A percentile compares a stretch with the other conserved stretches of the same genome.
Evolutionary conservation across 2,329 filamentous ascomycete genomes (phyloP).

Genomic region (Fusarium subglutinans): DNA sequence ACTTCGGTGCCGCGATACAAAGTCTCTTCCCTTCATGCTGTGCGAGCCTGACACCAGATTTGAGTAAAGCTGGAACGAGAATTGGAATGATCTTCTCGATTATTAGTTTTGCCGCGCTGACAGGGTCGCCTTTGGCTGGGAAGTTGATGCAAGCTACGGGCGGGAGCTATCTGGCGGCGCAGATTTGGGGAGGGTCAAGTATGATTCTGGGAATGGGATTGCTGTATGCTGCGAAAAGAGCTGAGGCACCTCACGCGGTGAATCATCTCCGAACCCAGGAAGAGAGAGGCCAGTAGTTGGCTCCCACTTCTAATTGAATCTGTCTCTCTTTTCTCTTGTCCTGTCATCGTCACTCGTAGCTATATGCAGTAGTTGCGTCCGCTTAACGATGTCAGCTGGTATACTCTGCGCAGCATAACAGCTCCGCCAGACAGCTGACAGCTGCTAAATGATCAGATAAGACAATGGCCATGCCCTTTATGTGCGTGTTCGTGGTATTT

Average conservation of each 20-base stretch:
- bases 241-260: slow-evolving; percentile 28
- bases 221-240: slow-evolving; percentile 52
- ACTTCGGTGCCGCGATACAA: slow-evolving; percentile 71
- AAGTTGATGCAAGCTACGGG: slow-evolving; percentile 56
- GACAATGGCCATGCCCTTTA: too few species aligned
- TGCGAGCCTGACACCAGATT: slow-evolving; percentile 59
- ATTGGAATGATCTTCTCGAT: slow-evolving; percentile 70
- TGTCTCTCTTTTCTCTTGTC: not conserved
- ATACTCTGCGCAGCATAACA: too few species aligned
- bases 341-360: too few species aligned
- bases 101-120: slow-evolving; percentile 62
- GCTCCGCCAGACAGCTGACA: too few species aligned
- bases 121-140: slow-evolving; percentile 64
- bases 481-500: too few species aligned
- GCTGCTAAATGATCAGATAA: too few species aligned
- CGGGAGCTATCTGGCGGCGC: slow-evolving; percentile 60
- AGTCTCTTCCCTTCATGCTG: slow-evolving; percentile 68
- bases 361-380: too few species aligned
- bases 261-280: fast-evolving
- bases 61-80: slow-evolving; percentile 62
- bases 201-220: slow-evolving; percentile 56
- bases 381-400: too few species aligned
- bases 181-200: slow-evolving; percentile 59
- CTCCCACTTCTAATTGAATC: fast-evolving
- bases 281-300: not conserved